phyloP scores from a whole-genome alignment of 2,329 filamentous ascomycete genomes.

The Pseudogymnoascus sp. region DNA sequence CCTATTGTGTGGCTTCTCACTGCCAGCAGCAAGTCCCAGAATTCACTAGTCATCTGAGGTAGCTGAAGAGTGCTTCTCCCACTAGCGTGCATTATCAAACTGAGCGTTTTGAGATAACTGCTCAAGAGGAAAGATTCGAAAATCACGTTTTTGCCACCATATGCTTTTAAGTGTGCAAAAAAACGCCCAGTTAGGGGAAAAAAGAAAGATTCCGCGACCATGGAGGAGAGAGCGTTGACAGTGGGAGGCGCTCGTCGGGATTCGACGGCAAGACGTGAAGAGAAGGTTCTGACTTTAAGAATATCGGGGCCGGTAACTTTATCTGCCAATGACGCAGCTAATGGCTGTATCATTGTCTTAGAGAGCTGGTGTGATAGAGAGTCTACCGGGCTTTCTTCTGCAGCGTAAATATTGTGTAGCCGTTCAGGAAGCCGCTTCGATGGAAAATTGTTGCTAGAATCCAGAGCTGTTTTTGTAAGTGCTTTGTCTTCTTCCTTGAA shows the following conservation, averaged over 20 bases:
- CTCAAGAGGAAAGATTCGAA: slow-evolving; percentile 69
- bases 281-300: slow-evolving; percentile 86
- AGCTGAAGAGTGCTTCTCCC: slow-evolving; percentile 72
- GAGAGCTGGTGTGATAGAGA: slow-evolving; percentile 61
- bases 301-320: slow-evolving; percentile 69
- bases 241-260: slow-evolving; percentile 50
- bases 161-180: slow-evolving; percentile 54
- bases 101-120: slow-evolving; percentile 78
- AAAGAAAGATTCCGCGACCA: slow-evolving; percentile 75
- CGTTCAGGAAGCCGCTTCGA: slow-evolving; percentile 70
- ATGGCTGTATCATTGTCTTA: slow-evolving; percentile 66
- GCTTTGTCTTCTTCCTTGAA: slow-evolving; percentile 42
- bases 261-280: slow-evolving; percentile 63
- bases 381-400: slow-evolving; percentile 45
- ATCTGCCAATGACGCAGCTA: slow-evolving; percentile 77
- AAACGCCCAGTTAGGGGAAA: slow-evolving; percentile 78
- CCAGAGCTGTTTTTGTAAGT: slow-evolving; percentile 28
- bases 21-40: slow-evolving; percentile 74
- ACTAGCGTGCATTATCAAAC: slow-evolving; percentile 72
- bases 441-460: slow-evolving; percentile 59
- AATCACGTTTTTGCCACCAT: slow-evolving; percentile 52
- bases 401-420: slow-evolving; percentile 64
- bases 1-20: slow-evolving; percentile 54
- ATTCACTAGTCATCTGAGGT: slow-evolving; percentile 72
- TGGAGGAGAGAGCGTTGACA: slow-evolving; percentile 68